These are phyloP conservation scores for Schizonepeta tenuifolia DNA, from an alignment of 257 asterid genomes.

Conservation along the genomic window DNA sequence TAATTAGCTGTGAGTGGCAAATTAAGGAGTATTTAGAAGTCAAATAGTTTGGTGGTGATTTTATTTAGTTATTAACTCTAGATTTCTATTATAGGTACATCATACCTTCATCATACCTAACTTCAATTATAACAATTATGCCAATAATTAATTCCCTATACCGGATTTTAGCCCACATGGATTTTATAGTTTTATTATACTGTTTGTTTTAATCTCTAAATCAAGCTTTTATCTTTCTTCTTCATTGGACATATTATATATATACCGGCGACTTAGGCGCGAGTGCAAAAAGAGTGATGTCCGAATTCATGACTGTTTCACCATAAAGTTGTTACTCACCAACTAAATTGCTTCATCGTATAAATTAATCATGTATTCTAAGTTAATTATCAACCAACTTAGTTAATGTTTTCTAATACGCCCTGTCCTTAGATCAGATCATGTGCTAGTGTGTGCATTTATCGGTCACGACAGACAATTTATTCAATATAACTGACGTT, in stretches of 20 bases:
- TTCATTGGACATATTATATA: too few species aligned
- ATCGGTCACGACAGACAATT: not conserved
- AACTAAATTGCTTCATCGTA: not conserved
- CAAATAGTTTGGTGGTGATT: conserved; percentile 33
- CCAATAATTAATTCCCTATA: not conserved
- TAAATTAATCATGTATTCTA: not conserved
- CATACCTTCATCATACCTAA: conserved; percentile 24
- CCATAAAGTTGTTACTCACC: not conserved
- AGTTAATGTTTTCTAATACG: too few species aligned
- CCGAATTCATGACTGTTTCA: not conserved
- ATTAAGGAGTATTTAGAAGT: conserved; percentile 11
- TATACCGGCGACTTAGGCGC: too few species aligned
- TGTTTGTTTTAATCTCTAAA: not conserved
- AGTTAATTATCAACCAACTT: too few species aligned
- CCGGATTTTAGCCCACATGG: conserved; percentile 16
- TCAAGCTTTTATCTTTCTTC: not conserved
- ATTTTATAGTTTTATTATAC: not conserved
- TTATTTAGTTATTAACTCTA: conserved; percentile 9
- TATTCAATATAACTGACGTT: not conserved
- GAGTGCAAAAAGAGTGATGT: too few species aligned
- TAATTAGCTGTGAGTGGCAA: conserved; percentile 27
- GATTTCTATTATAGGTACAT: conserved; percentile 15
- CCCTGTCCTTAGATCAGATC: too few species aligned
- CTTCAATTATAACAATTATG: not conserved
- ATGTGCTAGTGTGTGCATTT: not conserved